Evolutionary conservation across 768 basidiomycete genomes (phyloP), one percentile per base, ranked within the genome.

Genomic region (Boletellus sp.): DNA sequence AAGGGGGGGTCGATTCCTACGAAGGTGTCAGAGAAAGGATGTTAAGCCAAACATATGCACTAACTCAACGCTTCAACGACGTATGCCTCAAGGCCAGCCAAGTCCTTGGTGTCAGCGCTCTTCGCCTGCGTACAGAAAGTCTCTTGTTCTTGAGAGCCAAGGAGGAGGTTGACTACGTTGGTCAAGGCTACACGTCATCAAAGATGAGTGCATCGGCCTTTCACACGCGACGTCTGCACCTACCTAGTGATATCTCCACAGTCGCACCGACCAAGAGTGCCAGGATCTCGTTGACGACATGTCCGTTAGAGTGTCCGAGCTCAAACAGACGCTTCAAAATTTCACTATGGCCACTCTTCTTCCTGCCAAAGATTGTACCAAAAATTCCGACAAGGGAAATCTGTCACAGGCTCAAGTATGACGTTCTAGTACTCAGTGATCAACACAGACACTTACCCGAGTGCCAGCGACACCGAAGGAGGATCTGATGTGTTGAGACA

Each of bases 1-100:
- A 90, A 83, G 3, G 83, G 77, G 10, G 89, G 87, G 38, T 85
- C 83, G 42, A 88, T 72, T 46, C 89, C 87, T 90, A 45, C 2
- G 49, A 8, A 24, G 15, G 17, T 12, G 34, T 63, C 17, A 62
- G 48, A 62, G 48, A 13, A 50, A 34, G 3, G 12, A 23, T 23
- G 41, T 4, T 23, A 11, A 16, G 5, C 31, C 10, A n/a, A 31
- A 40, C 13, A 32, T 10, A 5, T 49, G 16, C 0, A 78, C 85
- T 57, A 46, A 88, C 87, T 79, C 52, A 89, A 63, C 13, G 85
- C 85, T 63, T 92, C 90, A 17, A 76, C 73, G 12, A 81, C 78
- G 57, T 79, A 83, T 23, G 78, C 81, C 47, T 77, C 72, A 15
- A 91, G 63, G 31, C 67, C 54, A 5, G 59, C 60, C 26, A 75